These are phyloP conservation scores for Candida cerambycidarum DNA, from an alignment of 805 yeast species.

Conservation along the genomic window DNA sequence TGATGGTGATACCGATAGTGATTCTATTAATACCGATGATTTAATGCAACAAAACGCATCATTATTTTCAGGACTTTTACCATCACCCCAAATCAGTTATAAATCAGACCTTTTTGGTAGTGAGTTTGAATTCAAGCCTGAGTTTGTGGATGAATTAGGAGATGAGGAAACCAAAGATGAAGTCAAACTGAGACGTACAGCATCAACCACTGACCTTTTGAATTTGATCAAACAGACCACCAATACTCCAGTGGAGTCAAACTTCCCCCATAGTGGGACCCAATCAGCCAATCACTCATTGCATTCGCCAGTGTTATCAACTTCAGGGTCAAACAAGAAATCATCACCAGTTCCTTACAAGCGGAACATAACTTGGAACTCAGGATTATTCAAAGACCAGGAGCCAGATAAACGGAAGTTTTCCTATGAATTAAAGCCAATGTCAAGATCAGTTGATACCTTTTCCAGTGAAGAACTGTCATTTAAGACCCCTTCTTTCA, in stretches of 20 bases:
- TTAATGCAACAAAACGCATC: slow-evolving; percentile 32
- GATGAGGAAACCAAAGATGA: slow-evolving; percentile 9
- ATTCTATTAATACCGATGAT: slow-evolving; percentile 28
- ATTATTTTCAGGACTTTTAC: slow-evolving; percentile 32
- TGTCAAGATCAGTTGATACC: slow-evolving; percentile 32
- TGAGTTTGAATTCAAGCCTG: slow-evolving; percentile 14
- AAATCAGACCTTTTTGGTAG: slow-evolving; percentile 29
- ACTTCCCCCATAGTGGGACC: no score
- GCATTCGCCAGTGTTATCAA: background rate
- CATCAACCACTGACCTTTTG: slow-evolving; percentile 17
- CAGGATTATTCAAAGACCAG: background rate
- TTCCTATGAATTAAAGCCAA: slow-evolving; percentile 28
- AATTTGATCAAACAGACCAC: slow-evolving; percentile 11
- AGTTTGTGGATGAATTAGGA: slow-evolving; percentile 2
- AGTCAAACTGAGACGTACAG: slow-evolving; percentile 17
- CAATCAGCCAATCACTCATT: no score
- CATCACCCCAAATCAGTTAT: slow-evolving; percentile 40
- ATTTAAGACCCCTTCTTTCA: no score
- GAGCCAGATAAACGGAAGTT: slow-evolving; percentile 4
- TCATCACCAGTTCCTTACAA: background rate
- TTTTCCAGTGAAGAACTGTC: slow-evolving; percentile 23
- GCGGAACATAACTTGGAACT: background rate
- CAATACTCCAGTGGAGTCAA: slow-evolving; percentile 8
- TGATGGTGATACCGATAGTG: slow-evolving; percentile 21
- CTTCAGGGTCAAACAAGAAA: background rate